These are phyloP conservation scores for Termitomyces sp. DNA, from an alignment of 768 basidiomycete species.

Conservation along the genomic window DNA sequence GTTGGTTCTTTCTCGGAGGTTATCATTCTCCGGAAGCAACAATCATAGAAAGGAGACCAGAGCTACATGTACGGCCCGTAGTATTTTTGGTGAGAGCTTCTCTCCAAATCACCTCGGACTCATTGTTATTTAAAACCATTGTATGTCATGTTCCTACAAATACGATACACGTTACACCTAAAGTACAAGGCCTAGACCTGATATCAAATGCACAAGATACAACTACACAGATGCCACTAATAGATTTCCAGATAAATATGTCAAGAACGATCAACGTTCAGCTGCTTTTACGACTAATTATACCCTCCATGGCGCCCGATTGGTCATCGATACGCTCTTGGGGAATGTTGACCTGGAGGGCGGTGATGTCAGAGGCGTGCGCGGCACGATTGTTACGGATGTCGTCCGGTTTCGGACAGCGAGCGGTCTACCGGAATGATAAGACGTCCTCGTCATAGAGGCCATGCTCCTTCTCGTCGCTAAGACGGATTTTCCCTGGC, in stretches of 20 bases:
- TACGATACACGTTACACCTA: too few species aligned
- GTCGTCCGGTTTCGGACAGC: constrained; percentile 14
- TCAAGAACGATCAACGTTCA: not conserved
- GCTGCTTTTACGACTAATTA: not conserved
- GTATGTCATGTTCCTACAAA: not conserved
- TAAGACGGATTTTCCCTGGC: constrained; percentile 2
- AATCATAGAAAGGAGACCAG: too few species aligned
- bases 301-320: constrained; percentile 17
- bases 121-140: not conserved
- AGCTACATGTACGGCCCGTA: not conserved
- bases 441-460: constrained; percentile 1
- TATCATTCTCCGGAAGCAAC: too few species aligned
- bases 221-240: not conserved
- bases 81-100: not conserved
- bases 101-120: not conserved
- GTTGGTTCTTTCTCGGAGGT: too few species aligned
- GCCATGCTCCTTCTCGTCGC: not conserved
- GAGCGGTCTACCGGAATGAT: constrained; percentile 11
- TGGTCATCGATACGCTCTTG: not conserved
- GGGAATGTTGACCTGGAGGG: not conserved
- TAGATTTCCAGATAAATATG: not conserved
- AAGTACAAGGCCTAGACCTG: too few species aligned
- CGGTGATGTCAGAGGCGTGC: not conserved
- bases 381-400: constrained; percentile 3
- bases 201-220: not conserved